phyloP scores from a whole-genome alignment of 345 rosid species.

The Eucalyptus shirleyi region DNA sequence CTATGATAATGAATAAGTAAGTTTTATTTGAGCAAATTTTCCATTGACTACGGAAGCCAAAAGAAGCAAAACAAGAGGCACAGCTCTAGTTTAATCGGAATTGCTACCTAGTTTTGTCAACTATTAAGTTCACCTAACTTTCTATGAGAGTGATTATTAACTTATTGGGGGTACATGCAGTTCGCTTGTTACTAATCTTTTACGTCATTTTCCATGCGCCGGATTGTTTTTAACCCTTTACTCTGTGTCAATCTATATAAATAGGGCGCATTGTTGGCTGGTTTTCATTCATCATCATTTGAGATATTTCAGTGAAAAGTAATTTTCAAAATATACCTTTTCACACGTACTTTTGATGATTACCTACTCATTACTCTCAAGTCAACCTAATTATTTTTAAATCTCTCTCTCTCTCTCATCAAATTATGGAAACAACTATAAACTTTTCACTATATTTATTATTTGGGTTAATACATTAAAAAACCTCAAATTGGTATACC shows the following conservation, averaged over 20 bases:
- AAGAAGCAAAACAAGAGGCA: background rate
- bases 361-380: background rate
- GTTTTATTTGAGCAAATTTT: background rate
- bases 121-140: background rate
- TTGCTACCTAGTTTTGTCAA: background rate
- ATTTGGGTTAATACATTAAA: background rate
- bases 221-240: background rate
- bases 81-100: background rate
- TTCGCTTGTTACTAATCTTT: background rate
- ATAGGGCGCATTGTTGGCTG: background rate
- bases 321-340: background rate
- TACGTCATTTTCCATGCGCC: background rate
- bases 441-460: background rate
- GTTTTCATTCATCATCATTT: background rate
- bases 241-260: background rate
- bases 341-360: background rate
- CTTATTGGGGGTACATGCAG: background rate
- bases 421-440: background rate
- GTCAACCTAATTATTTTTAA: background rate
- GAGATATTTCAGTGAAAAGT: background rate
- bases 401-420: background rate
- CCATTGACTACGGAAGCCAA: background rate
- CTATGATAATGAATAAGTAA: background rate
- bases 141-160: background rate
- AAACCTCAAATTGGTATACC: accelerated